Conservation (phyloP, 2,329 filamentous ascomycete genomes). For the Pseudogymnoascus sp. region DNA sequence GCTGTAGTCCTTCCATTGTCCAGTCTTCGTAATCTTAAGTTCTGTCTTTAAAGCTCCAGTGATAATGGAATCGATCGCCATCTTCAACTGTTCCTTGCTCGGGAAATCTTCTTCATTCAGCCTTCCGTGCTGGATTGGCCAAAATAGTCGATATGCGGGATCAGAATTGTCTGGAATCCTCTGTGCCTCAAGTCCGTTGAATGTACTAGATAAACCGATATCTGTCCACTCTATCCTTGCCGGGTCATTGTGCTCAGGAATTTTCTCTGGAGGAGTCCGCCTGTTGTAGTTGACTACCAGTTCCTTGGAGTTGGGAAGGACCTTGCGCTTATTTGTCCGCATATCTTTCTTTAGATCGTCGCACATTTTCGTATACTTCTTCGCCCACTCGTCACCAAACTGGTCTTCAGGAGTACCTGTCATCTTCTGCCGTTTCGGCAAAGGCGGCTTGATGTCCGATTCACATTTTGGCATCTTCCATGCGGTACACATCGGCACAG, state of each 20-base stretch:
- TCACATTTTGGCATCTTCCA: constrained; percentile 72
- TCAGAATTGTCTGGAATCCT: constrained; percentile 84
- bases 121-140: constrained; percentile 81
- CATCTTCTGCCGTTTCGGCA: constrained; percentile 65
- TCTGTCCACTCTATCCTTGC: constrained; percentile 95
- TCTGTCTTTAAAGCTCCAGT: constrained; percentile 84
- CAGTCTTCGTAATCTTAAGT: constrained; percentile 68
- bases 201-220: constrained; percentile 56
- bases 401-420: constrained; percentile 60
- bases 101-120: constrained; percentile 86
- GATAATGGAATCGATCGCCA: constrained; percentile 81
- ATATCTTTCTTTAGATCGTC: constrained; percentile 84
- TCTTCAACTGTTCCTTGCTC: constrained; percentile 70
- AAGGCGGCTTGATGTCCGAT: constrained; percentile 71
- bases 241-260: constrained; percentile 91
- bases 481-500: constrained; percentile 87
- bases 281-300: constrained; percentile 92
- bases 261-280: constrained; percentile 74
- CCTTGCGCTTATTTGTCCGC: constrained; percentile 88
- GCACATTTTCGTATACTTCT: constrained; percentile 74
- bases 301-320: constrained; percentile 95
- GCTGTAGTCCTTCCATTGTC: constrained; percentile 83
- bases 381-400: constrained; percentile 76
- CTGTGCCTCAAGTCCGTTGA: constrained; percentile 75
- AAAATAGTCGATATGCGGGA: constrained; percentile 86